Conservation (phyloP, 257 asterid genomes). For the Nicotiana knightiana region DNA sequence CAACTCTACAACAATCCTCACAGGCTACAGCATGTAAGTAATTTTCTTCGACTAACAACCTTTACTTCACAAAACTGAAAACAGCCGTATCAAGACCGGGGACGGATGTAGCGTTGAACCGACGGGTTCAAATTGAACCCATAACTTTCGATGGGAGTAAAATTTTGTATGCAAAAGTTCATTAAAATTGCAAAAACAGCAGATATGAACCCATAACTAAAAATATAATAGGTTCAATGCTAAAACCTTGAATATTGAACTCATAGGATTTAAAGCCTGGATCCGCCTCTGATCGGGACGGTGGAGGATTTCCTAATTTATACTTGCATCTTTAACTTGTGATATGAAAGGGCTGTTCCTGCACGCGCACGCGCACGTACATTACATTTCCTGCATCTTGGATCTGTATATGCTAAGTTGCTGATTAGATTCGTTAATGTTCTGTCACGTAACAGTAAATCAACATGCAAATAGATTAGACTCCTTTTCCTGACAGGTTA, state of each 20-base stretch:
- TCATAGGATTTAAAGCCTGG: too few relatives aligned
- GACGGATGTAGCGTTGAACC: too few relatives aligned
- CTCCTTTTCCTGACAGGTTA: background rate
- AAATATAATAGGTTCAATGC: too few relatives aligned
- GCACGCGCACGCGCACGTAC: background rate
- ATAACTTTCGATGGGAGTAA: too few relatives aligned
- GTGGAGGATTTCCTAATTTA: background rate
- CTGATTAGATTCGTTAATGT: background rate
- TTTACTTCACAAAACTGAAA: background rate
- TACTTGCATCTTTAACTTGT: background rate
- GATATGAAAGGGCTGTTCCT: background rate
- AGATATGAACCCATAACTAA: too few relatives aligned
- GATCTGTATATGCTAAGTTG: background rate
- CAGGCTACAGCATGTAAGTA: constrained; percentile 3
- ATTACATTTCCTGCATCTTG: background rate
- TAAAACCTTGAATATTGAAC: too few relatives aligned
- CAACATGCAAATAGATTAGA: background rate
- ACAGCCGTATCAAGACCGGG: too few relatives aligned
- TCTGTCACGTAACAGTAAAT: background rate
- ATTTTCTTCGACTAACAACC: background rate
- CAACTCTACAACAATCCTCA: background rate
- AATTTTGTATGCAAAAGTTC: too few relatives aligned
- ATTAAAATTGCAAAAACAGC: too few relatives aligned
- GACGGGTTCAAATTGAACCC: too few relatives aligned
- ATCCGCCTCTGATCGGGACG: too few relatives aligned